Base-by-base conservation (phyloP, 2,329 filamentous ascomycete genomes). In the Gnomoniopsis sp. region DNA sequence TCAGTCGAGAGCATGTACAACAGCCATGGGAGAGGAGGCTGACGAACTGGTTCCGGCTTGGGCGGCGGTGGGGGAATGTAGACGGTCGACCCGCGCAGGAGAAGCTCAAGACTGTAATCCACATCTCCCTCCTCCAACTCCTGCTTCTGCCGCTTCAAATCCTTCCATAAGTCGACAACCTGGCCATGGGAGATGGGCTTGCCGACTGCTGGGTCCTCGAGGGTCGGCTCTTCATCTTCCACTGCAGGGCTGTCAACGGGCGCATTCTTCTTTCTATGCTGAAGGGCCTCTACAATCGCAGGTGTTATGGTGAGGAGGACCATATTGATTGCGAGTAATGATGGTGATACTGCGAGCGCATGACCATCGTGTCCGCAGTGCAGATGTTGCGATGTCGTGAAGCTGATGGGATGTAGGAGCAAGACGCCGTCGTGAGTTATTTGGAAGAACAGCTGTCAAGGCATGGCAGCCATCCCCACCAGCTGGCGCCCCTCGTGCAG, bases 1-100 rank as follows among this genome's bases (percentile, higher is more conserved):
- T 69, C 41, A 68, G 62, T 46, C 26, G 19, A 41, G 15, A 23
- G 53, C 53, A 56, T 67, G 38, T 60, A 23, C 33, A 30, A 17
- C 34, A 2, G 33, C 64, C n/a, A 65, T 57, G 12, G 22, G 41
- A 43, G 14, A 10, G 26, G 19, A 12, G 36, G 44, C 49, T 4
- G 21, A 76, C 84, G 62, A 77, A 93, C 90, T 14, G 88, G 89
- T 69, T 92, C 87, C 2, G 86, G 82, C 69, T 92, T 96, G 4
- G 88, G 86, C 6, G 88, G 83, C 15, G 90, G 88, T n/a, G 92
- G 91, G n/a, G 90, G 84, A 11, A 86, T 73, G 72, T 96, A 96
- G 63, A 96, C 76, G 55, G 70, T 80, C 26, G 91, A 85, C 49
- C 91, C 90, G 57, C 78, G 83, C 11, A 98, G 79, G 34, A 98